Conservation (phyloP, 192 early-diverging fungal genomes). For the Umbelopsis ramanniana region DNA sequence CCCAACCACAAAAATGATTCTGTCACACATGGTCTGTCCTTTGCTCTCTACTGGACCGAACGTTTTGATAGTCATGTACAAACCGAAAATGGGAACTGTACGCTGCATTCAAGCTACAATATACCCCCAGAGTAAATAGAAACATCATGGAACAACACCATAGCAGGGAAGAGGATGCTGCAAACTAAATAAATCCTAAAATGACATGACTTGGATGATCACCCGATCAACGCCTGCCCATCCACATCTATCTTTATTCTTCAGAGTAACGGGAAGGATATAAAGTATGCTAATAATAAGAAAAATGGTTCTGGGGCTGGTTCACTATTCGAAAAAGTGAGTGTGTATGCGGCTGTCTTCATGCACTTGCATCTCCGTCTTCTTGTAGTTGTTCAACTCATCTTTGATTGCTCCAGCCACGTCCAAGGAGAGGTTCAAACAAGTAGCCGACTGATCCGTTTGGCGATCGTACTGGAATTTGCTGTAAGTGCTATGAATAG, state of each 20-base stretch:
- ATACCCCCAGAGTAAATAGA: constrained; percentile 5
- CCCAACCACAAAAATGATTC: too few relatives aligned
- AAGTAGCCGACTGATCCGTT: constrained; percentile 80
- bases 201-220: background rate
- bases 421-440: constrained; percentile 77
- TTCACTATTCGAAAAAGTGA: constrained; percentile 64
- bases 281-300: too few relatives aligned
- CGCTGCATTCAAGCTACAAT: too few relatives aligned
- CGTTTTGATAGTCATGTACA: too few relatives aligned
- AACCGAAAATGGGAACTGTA: too few relatives aligned
- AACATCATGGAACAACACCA: background rate
- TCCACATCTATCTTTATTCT: background rate
- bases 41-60: too few relatives aligned
- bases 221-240: background rate
- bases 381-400: constrained; percentile 95
- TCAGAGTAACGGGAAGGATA: background rate
- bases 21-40: too few relatives aligned
- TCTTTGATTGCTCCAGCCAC: constrained; percentile 87
- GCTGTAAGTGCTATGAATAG: constrained; percentile 69
- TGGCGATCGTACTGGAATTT: constrained; percentile 87
- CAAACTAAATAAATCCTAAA: background rate
- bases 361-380: constrained; percentile 90
- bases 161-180: background rate
- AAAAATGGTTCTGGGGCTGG: background rate
- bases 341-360: constrained; percentile 73